These are phyloP conservation scores for Moricandia arvensis DNA, from an alignment of 345 rosid species.

Conservation along the genomic window DNA sequence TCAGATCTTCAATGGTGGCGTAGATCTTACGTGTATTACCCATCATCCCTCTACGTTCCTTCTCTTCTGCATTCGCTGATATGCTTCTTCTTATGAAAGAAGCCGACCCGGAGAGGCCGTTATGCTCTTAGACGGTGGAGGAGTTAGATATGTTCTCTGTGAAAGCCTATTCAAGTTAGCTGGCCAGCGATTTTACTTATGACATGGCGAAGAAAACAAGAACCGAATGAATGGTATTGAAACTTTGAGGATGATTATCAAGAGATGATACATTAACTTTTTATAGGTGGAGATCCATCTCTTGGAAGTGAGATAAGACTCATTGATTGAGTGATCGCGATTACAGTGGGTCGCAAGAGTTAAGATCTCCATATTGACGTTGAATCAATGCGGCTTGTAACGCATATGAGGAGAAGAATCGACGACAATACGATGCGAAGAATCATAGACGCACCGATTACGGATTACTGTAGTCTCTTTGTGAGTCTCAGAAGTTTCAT, in stretches of 20 bases:
- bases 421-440: too few relatives aligned
- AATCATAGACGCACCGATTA: too few relatives aligned
- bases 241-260: neutral
- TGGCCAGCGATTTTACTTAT: neutral
- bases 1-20: neutral
- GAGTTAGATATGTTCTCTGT: neutral
- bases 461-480: too few relatives aligned
- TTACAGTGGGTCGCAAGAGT: neutral
- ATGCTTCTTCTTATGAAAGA: neutral
- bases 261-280: neutral
- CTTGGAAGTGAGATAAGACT: too few relatives aligned
- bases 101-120: neutral
- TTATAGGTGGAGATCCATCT: too few relatives aligned
- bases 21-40: neutral
- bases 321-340: too few relatives aligned
- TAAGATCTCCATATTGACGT: too few relatives aligned
- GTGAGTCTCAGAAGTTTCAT: too few relatives aligned
- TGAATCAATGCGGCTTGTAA: neutral
- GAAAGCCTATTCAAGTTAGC: neutral
- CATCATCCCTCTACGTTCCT: neutral
- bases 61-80: neutral
- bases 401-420: too few relatives aligned
- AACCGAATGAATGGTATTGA: conserved; percentile 47
- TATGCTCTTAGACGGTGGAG: neutral
- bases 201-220: conserved; percentile 62